Base-by-base conservation (phyloP, 2,329 filamentous ascomycete species). In the Penicillium crustosum region DNA sequence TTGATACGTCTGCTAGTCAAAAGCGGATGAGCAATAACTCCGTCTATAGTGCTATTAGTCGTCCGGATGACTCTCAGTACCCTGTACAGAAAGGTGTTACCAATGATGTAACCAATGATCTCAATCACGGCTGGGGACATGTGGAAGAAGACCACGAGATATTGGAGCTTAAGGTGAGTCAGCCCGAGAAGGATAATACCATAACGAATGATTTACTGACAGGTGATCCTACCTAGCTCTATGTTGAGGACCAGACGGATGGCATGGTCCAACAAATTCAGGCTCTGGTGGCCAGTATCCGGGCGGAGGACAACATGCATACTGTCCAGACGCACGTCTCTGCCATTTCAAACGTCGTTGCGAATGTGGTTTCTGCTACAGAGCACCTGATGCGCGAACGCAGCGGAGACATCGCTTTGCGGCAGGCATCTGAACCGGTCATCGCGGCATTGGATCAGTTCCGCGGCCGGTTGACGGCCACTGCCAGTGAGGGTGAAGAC, bases 191-290 rank as follows among this genome's bases (percentile, higher is more conserved):
- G 2, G 8, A 21, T 10, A 31, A 25, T 35, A 35, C 13, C 19
- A 8, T 35, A 41, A 45, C 12, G 23, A 49, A 55, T 27, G 43
- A 8, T 61, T 49, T 53, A 44, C 49, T 57, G 21, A 60, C 61
- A 66, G 59, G 52, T 59, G 49, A 60, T 53, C 31, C 56, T 58
- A 89, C 31, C 57, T 58, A 89, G 85, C 84, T 90, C 59, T 93
- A 91, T 70, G 83, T 95, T 36, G 89, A 94, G 70, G 89, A 93
- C 69, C 90, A 94, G 72, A 93, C 89, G 12, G 89, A 90, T 50
- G 79, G 86, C 3, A 82, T 96, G 58, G 88, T 94, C 27, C 86
- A 91, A 64, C 89, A 86, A 44, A 92, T 95, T 62, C 90, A 94
- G 74, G 84, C 86, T n/a, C 83, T 96, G 8, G 90, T 95, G 47